These are phyloP conservation scores for Phialophora verrucosa DNA, from an alignment of 2,329 filamentous ascomycete genomes.

Conservation along the genomic window DNA sequence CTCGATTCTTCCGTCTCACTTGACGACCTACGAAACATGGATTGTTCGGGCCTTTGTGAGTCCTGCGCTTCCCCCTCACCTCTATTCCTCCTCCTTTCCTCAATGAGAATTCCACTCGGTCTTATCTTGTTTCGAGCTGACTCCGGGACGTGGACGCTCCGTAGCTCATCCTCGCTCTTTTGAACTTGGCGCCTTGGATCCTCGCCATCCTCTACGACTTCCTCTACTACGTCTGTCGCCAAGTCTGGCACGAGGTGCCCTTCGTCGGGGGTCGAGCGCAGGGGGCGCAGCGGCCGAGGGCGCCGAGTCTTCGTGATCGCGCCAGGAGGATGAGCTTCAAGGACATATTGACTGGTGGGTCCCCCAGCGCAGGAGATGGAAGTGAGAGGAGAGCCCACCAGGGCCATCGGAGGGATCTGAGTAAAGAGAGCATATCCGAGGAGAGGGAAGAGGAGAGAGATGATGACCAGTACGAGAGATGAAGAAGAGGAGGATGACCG, in stretches of 20 bases:
- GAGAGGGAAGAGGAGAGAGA: slow-evolving; percentile 12
- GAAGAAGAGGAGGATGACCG: neutral
- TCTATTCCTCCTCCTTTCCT: neutral
- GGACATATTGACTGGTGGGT: slow-evolving; percentile 23
- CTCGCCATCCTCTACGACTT: slow-evolving; percentile 68
- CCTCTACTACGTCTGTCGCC: slow-evolving; percentile 65
- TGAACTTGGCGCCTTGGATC: slow-evolving; percentile 68
- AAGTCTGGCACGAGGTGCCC: slow-evolving; percentile 64
- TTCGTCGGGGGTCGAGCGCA: slow-evolving; percentile 65
- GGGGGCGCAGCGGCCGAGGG: slow-evolving; percentile 64
- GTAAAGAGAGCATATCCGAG: slow-evolving; percentile 15
- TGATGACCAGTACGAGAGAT: slow-evolving; percentile 5
- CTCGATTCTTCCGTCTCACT: slow-evolving; percentile 66
- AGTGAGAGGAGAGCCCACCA: neutral
- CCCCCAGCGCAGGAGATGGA: neutral
- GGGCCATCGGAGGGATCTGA: slow-evolving; percentile 18
- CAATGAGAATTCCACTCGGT: neutral
- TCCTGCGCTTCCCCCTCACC: slow-evolving; percentile 20
- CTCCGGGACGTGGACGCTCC: neutral
- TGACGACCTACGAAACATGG: slow-evolving; percentile 66
- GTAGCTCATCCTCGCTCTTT: slow-evolving; percentile 65
- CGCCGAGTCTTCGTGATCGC: slow-evolving; percentile 63
- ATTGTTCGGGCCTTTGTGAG: slow-evolving; percentile 67
- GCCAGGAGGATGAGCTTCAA: slow-evolving; percentile 31
- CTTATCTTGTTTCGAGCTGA: neutral